Evolutionary conservation across 2,329 filamentous ascomycete genomes (phyloP), one percentile per base, ranked within the genome.

Genomic region (Alternaria sp.): DNA sequence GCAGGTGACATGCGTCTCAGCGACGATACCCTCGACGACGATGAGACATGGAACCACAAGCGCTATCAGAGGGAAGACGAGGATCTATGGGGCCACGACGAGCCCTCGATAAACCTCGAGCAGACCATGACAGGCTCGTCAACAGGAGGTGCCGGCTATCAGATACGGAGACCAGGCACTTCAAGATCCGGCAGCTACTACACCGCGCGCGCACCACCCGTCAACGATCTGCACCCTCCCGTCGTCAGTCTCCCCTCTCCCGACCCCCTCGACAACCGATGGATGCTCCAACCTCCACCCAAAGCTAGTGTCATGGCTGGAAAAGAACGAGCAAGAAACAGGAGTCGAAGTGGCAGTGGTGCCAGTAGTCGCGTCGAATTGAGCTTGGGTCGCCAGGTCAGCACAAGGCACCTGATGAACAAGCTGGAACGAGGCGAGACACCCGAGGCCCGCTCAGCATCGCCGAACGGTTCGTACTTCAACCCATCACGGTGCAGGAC

Each of bases 281-380:
- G 94, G 94, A 97, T 97, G 94, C 84, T 97, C 55, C 93, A 97
- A 75, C 94, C 94, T 3, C 93, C 94, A 1, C 94, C 94, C n/a
- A 88, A 90, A 33, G 93, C 94, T 60, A 94, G 91, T 78, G 86
- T 97, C 63, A 97, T 97, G 94, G 92, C 91, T 68, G 94, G 94
- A 69, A 96, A 94, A 78, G 88, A 92, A 37, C 88, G 88, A 28
- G 89, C 91, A 20, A 70, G 67, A 4, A 88, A 86, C 71, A 83
- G 89, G 58, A 90, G 87, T 67, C 83, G 84, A 37, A 92, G 88
- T 74, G 78, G 76, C 8, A 81, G 79, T 51, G 74, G 78, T 8
- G 76, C 77, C 20, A 82, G 79, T 68, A 84, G 82, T 60, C 77
- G 80, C 51, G 71, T 77, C 6, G 78, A 81, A 51, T 55, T 78